Conservation (phyloP, 306 rosid species). For the Acacia melanoxylon region DNA sequence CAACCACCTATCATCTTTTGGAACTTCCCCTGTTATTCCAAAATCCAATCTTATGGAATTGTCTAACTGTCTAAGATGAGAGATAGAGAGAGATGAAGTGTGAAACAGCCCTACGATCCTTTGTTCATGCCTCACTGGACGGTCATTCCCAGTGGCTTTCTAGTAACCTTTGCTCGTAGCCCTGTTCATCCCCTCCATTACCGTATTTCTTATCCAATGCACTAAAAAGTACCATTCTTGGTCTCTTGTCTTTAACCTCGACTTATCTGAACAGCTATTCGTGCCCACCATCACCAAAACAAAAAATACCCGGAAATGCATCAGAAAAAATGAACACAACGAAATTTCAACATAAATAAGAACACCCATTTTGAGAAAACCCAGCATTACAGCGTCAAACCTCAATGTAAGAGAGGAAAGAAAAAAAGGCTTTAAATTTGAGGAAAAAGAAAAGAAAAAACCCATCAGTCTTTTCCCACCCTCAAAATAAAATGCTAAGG, state of each 20-base stretch:
- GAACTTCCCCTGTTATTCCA: background rate
- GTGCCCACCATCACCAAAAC: conserved; percentile 6
- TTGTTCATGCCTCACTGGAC: conserved; percentile 68
- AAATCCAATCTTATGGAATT: background rate
- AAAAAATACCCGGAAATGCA: conserved; percentile 4
- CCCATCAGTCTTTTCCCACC: background rate
- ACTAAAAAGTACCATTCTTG: conserved; percentile 97
- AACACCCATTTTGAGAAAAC: conserved; percentile 21
- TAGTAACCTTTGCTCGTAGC: conserved; percentile 91
- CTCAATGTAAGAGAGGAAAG: background rate
- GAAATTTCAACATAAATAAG: background rate
- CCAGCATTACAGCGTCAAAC: background rate
- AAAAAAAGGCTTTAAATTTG: background rate
- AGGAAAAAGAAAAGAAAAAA: background rate
- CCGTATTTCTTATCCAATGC: conserved; percentile 98
- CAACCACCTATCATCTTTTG: background rate
- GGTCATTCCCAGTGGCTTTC: conserved; percentile 98
- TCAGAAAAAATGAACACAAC: background rate
- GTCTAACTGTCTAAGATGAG: background rate
- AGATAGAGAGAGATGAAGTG: background rate
- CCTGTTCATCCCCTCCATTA: conserved; percentile 98
- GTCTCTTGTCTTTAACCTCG: conserved; percentile 98
- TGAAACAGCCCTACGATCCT: conserved; percentile 65
- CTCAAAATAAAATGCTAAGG: background rate
- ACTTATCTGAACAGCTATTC: conserved; percentile 60